Evolutionary conservation across 192 early-diverging fungal genomes (phyloP).

Genomic region (Kickxella alabastrina): DNA sequence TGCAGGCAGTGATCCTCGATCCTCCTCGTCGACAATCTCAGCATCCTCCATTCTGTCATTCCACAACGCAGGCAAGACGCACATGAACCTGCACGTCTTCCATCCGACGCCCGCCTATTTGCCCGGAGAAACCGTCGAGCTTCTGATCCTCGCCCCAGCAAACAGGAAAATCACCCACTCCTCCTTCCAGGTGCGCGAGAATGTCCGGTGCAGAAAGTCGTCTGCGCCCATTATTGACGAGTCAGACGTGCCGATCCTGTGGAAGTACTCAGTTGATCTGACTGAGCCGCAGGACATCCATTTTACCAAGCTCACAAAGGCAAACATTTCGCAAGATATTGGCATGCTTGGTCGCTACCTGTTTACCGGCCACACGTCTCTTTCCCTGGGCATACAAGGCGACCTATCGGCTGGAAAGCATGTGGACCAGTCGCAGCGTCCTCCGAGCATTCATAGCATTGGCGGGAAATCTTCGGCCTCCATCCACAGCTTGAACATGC

Average conservation of each 20-base stretch:
- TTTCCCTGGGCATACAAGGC: not conserved
- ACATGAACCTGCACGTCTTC: constrained; percentile 44
- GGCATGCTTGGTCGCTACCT: constrained; percentile 44
- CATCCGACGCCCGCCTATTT: constrained; percentile 38
- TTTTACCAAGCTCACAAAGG: constrained; percentile 43
- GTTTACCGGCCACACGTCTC: constrained; percentile 24
- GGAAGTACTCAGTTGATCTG: constrained; percentile 46
- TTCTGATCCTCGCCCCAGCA: constrained; percentile 37
- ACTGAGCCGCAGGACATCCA: constrained; percentile 22
- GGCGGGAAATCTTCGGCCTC: constrained; percentile 17
- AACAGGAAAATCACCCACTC: constrained; percentile 39
- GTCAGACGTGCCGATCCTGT: constrained; percentile 48
- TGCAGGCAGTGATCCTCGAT: not conserved
- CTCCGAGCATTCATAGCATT: constrained; percentile 7
- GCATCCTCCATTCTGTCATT: constrained; percentile 13
- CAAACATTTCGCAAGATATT: constrained; percentile 38
- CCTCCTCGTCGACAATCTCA: constrained; percentile 1
- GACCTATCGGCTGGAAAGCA: not conserved
- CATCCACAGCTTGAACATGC: not conserved
- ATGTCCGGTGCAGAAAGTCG: constrained; percentile 48
- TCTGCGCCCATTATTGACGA: constrained; percentile 53
- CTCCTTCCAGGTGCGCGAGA: constrained; percentile 43
- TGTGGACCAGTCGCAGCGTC: not conserved
- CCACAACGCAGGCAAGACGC: constrained; percentile 21
- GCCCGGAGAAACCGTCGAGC: constrained; percentile 46